Percentiles rank a stretch among this genome's conserved stretches.
Conservation (phyloP, 1,284 basidiomycete genomes). For the Sphagnurus paluster region DNA sequence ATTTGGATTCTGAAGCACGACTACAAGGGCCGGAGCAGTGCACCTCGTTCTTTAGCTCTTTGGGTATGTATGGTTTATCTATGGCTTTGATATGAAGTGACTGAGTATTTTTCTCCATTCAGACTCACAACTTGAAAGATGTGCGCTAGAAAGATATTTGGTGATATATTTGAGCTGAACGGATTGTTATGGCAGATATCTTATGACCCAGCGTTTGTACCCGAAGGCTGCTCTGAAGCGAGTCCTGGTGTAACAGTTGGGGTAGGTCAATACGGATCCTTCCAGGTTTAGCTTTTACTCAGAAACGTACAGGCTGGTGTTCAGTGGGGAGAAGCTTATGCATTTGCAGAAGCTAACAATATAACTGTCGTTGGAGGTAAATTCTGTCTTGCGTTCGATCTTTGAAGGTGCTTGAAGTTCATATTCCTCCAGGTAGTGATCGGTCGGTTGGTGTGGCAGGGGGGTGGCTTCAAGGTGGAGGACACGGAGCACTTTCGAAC, state of each 20-base stretch:
- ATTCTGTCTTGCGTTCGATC: not conserved
- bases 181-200: conserved; percentile 27
- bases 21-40: conserved; percentile 45
- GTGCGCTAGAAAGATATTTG: conserved; percentile 19
- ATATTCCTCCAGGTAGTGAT: conserved; percentile 18
- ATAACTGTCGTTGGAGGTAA: conserved; percentile 39
- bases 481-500: conserved; percentile 40
- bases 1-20: conserved; percentile 35
- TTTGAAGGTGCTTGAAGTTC: not conserved
- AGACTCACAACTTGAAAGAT: conserved; percentile 42
- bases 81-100: not conserved
- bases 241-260: conserved; percentile 36
- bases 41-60: conserved; percentile 39
- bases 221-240: conserved; percentile 33
- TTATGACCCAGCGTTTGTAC: conserved; percentile 32
- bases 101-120: not conserved
- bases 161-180: not conserved
- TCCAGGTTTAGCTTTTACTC: not conserved
- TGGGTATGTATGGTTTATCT: conserved; percentile 33
- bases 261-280: conserved; percentile 23
- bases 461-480: conserved; percentile 38
- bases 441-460: conserved; percentile 23
- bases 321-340: conserved; percentile 40
- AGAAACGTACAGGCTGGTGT: conserved; percentile 36
- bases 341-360: conserved; percentile 37